Base-by-base conservation (phyloP, 305 asterid genomes). In the Fraxinus baroniana region DNA sequence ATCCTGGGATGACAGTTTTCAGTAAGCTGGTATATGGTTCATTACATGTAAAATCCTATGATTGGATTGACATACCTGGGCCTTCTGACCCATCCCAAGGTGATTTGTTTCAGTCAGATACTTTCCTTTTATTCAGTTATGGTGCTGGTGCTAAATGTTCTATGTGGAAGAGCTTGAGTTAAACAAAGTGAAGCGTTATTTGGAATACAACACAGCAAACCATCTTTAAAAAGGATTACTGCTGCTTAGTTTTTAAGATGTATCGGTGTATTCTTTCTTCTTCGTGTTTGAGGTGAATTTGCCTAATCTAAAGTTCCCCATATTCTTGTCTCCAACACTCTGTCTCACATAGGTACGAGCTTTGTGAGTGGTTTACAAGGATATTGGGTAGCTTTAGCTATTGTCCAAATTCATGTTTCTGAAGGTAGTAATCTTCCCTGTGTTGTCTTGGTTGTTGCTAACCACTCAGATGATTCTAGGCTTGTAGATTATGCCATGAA, bases 1-100 rank as follows among this genome's bases (percentile, higher is more conserved):
- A 96, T 88, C 99, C 99, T 83, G 99, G 98, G 83, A 96, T 96
- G 99, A 96, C 99, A 75, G 99, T 96, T 82, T 91, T 96, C 87
- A 93, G 99, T 92, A 96, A 96, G 93, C 98, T 96, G 84, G 85
- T 96, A 80, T 96, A 93, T 83, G 99, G 99, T 87, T 86, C 98
- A 66, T 76, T 93, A 33, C 91, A 91, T 46, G 99, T 96, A 87
- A 91, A 91, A 84, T 92, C 98, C 83, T 94, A 91, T 80, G 99
- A 96, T 83, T 96, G 98, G 98, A 85, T 92, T 80, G 82, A 92
- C 89, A 74, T 89, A 49, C 93, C 97, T 73, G 93, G 91, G 84
- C 93, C 92, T 87, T 90, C 90, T 39, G 94, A 92, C 85, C 90
- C 92, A 72, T 84, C 91, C 71, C 91, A 89, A 92, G 99, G 99